These are phyloP conservation scores for Elaphomyces granulatus DNA, from an alignment of 495 filamentous ascomycete genomes.

Conservation along the genomic window DNA sequence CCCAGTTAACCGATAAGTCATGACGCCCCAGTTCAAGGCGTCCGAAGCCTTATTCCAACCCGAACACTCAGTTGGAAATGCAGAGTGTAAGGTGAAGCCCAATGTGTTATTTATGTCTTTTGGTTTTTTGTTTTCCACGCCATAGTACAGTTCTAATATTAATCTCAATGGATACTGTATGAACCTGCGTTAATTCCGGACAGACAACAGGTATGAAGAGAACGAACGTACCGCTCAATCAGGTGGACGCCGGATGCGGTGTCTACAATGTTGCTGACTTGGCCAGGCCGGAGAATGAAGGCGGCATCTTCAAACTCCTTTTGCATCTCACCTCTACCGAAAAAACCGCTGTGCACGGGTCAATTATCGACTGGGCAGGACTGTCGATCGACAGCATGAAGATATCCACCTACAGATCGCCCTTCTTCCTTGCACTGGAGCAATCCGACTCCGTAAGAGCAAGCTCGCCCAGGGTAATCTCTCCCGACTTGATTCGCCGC, in stretches of 20 bases:
- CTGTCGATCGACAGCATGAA: not conserved
- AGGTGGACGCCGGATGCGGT: constrained; percentile 92
- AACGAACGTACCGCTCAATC: constrained; percentile 65
- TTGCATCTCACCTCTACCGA: constrained; percentile 90
- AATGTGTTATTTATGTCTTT: not conserved
- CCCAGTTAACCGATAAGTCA: no score
- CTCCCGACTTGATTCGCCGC: constrained; percentile 52
- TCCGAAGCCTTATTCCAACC: not conserved
- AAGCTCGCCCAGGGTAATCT: constrained; percentile 56
- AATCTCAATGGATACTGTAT: constrained; percentile 23
- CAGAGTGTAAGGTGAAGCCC: not conserved
- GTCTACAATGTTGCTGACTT: constrained; percentile 74
- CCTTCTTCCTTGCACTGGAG: constrained; percentile 83
- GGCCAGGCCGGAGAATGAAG: constrained; percentile 69
- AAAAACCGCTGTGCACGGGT: constrained; percentile 52
- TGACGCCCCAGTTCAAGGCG: no score
- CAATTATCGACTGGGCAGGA: not conserved
- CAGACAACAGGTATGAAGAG: not conserved
- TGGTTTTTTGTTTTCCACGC: not conserved
- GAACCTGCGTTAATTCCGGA: constrained; percentile 8
- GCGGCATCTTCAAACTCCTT: constrained; percentile 96
- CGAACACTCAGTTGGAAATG: not conserved
- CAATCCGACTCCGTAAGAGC: constrained; percentile 87
- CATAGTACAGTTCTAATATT: not conserved
- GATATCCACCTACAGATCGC: constrained; percentile 54